phyloP scores from a whole-genome alignment of 176 grass and related monocot genomes.

The Ensete glaucum region DNA sequence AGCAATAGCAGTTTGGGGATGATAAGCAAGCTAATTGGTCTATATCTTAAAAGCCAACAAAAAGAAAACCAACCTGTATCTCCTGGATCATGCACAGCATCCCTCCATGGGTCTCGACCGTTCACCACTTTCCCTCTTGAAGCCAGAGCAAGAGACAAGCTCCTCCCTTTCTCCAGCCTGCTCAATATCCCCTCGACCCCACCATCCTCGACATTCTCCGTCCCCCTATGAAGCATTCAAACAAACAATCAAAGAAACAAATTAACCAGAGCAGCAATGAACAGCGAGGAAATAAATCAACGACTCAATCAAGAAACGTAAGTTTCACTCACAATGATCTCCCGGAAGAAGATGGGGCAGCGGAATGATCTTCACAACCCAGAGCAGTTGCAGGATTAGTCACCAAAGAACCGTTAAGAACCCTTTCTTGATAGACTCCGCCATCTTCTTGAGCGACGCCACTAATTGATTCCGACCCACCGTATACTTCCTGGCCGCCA shows the following conservation, averaged over 20 bases:
- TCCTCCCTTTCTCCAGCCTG: conserved; percentile 41
- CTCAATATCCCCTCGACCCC: conserved; percentile 40
- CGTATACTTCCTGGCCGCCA: neutral
- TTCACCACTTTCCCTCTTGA: conserved; percentile 10
- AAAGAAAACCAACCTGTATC: conserved; percentile 15
- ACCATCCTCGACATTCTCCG: conserved; percentile 12
- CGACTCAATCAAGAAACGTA: neutral
- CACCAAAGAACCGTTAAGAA: neutral
- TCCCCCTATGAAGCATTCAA: conserved; percentile 18
- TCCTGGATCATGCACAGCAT: conserved; percentile 16
- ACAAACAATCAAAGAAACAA: conserved; percentile 3
- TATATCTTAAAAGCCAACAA: neutral
- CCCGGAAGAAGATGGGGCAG: conserved; percentile 29
- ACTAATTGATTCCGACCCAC: neutral
- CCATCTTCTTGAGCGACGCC: conserved; percentile 3
- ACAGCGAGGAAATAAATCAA: neutral
- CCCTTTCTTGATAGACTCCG: neutral
- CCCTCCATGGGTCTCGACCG: neutral
- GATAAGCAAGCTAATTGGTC: neutral
- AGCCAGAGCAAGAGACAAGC: neutral
- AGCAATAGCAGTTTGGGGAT: neutral
- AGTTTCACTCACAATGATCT: conserved; percentile 28
- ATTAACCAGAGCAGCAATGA: neutral
- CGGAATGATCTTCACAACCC: neutral
- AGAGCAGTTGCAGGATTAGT: neutral